Percentiles rank a stretch among this genome's conserved stretches.
Conservation (phyloP, 2,329 filamentous ascomycete genomes). For the Penicillium thymicola region DNA sequence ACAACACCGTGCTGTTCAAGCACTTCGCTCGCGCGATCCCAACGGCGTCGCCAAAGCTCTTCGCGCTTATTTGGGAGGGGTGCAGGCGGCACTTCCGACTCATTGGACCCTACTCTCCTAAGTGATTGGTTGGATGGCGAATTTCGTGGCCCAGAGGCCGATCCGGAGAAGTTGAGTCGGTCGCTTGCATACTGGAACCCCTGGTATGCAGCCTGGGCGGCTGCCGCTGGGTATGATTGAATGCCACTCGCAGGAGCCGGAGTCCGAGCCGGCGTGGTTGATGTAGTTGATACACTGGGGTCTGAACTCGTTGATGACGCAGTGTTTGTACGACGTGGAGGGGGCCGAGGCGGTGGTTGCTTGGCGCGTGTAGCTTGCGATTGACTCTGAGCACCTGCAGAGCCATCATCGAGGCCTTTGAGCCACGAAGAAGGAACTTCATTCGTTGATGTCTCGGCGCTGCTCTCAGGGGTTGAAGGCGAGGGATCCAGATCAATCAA, state of each 20-base stretch:
- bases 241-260: slow-evolving; percentile 15
- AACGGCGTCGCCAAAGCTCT: slow-evolving; percentile 49
- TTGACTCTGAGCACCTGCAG: not conserved
- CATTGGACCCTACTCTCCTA: slow-evolving; percentile 11
- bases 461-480: slow-evolving; percentile 27
- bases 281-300: slow-evolving; percentile 8
- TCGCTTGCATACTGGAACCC: slow-evolving; percentile 34
- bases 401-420: not conserved
- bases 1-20: slow-evolving; percentile 43
- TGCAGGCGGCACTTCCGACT: slow-evolving; percentile 21
- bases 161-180: slow-evolving; percentile 23
- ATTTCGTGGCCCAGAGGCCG: slow-evolving; percentile 18
- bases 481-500: slow-evolving; percentile 17
- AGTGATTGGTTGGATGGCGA: slow-evolving; percentile 20
- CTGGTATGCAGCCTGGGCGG: slow-evolving; percentile 28
- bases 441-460: slow-evolving; percentile 17
- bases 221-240: slow-evolving; percentile 27
- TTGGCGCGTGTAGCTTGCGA: slow-evolving; percentile 20
- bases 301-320: slow-evolving; percentile 20
- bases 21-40: slow-evolving; percentile 45
- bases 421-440: slow-evolving; percentile 4
- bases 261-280: slow-evolving; percentile 5
- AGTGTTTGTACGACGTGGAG: slow-evolving; percentile 33
- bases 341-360: slow-evolving; percentile 30
- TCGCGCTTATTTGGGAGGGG: slow-evolving; percentile 47